These are phyloP conservation scores for Chrysosphaeria jannelii DNA, from an alignment of 2,329 filamentous ascomycete species.

Conservation along the genomic window DNA sequence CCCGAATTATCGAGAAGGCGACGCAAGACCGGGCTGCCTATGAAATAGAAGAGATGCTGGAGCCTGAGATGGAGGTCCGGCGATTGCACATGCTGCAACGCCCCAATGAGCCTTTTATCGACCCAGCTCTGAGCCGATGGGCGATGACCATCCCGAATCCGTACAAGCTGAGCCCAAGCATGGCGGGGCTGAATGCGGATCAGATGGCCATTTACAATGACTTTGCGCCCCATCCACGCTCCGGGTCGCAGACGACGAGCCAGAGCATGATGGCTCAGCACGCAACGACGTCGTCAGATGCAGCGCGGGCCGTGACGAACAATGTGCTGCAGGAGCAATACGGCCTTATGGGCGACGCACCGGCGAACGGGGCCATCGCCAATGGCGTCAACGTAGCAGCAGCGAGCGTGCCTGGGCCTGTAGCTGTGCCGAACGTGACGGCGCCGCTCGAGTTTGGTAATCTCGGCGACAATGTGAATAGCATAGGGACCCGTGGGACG, in stretches of 20 bases:
- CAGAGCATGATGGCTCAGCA: constrained; percentile 18
- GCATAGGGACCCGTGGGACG: no score
- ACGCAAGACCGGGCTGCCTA: constrained; percentile 78
- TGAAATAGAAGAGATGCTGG: constrained; percentile 85
- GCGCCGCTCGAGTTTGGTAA: no score
- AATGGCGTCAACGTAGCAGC: no score
- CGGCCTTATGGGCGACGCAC: constrained; percentile 15
- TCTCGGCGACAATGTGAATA: no score
- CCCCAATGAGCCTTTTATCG: constrained; percentile 61
- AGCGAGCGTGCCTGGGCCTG: no score
- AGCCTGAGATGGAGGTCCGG: constrained; percentile 47
- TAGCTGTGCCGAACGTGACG: no score
- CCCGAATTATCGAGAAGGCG: constrained; percentile 78
- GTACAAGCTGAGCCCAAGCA: constrained; percentile 49
- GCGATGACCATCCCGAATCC: constrained; percentile 81
- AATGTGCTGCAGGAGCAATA: constrained; percentile 34
- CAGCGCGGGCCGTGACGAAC: constrained; percentile 28
- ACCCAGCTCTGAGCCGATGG: constrained; percentile 62
- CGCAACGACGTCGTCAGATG: constrained; percentile 25
- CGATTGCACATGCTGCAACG: constrained; percentile 44
- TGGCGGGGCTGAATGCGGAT: constrained; percentile 51
- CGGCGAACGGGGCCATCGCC: no score
- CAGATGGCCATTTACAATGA: constrained; percentile 94
- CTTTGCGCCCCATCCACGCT: constrained; percentile 59
- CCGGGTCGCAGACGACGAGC: neutral